Evolutionary conservation across 2,329 filamentous ascomycete species (phyloP), one percentile per base, ranked within the genome.

Genomic region (Xylaria sp.): DNA sequence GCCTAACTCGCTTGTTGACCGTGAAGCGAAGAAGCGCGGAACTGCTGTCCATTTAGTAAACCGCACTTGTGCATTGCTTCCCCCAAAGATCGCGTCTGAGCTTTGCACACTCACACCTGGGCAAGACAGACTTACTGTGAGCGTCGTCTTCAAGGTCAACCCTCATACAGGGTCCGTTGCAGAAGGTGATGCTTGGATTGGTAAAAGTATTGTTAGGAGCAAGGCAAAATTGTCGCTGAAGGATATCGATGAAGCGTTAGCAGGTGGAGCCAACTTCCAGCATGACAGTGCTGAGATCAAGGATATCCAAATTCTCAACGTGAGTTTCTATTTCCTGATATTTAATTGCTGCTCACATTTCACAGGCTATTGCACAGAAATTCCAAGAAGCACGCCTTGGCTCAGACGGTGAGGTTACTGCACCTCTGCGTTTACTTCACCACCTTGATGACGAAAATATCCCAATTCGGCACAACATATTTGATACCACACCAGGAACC

Each of bases 371-470:
- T 70, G 89, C 94, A 5, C 91, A 94, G 76, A 97, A 96, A 79
- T 96, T 98, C 86, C 91, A 94, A 49, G 93, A 97, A 81, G 85
- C 89, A 56, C 92, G 96, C 66, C 91, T 97, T 66, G 92, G 92
- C 63, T 90, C 94, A 59, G 91, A 92, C 39, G 89, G 89, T 49
- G 89, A 92, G 70, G 89, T 92, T 13, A 92, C 97, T 73, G 92
- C 94, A 38, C 90, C 95, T 45, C 87, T 99, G 59, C 92, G 96
- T 64, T 86, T 99, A 53, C 84, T 98, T 68, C 94, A 97, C 80
- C 94, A 97, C 81, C 86, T 98, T 45, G 96, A 99, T 73, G 96
- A 99, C 73, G 96, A 99, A 84, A 98, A 98, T 79, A 93, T 97
- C 60, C 96, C 95, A 2, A 94, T 98, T 45, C 94, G 97, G 82